These are phyloP conservation scores for Colletotrichum chrysophilum DNA, from an alignment of 2,329 filamentous ascomycete genomes.

Conservation along the genomic window DNA sequence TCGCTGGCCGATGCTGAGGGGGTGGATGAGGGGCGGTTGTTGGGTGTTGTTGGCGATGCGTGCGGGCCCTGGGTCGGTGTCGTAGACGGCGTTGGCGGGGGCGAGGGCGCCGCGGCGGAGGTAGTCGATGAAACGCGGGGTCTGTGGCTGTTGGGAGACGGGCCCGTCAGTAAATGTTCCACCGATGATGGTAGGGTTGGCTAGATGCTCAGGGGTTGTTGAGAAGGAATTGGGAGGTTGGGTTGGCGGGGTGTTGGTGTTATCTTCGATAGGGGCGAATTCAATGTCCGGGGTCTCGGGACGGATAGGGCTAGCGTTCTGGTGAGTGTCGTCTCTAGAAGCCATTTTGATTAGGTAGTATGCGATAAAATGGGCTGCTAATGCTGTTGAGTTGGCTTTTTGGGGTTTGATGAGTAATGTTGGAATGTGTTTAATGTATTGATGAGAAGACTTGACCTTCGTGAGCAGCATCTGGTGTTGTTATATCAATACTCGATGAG, in stretches of 20 bases:
- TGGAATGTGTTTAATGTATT: not conserved
- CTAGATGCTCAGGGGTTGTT: not conserved
- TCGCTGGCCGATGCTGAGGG: not conserved
- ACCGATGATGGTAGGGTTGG: not conserved
- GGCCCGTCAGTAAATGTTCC: not conserved
- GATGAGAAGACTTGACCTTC: not conserved
- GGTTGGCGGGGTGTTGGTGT: not conserved
- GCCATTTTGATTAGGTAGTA: not conserved
- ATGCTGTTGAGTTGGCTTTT: not conserved
- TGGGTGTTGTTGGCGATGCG: not conserved
- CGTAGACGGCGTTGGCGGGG: not conserved
- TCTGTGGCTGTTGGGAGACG: not conserved
- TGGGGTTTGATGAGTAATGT: accelerated
- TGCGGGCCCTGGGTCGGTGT: not conserved
- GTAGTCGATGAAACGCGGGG: not conserved
- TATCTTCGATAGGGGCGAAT: not conserved
- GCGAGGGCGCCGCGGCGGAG: not conserved
- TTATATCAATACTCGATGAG: accelerated
- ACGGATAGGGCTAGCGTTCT: not conserved
- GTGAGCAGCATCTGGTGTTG: not conserved
- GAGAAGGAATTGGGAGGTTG: not conserved
- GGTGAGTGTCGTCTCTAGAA: not conserved
- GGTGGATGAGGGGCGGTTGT: not conserved
- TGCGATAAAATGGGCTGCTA: accelerated
- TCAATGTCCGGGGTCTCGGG: not conserved